These are phyloP conservation scores for Fusarium verticillioides DNA, from an alignment of 2,329 filamentous ascomycete genomes.

Conservation along the genomic window DNA sequence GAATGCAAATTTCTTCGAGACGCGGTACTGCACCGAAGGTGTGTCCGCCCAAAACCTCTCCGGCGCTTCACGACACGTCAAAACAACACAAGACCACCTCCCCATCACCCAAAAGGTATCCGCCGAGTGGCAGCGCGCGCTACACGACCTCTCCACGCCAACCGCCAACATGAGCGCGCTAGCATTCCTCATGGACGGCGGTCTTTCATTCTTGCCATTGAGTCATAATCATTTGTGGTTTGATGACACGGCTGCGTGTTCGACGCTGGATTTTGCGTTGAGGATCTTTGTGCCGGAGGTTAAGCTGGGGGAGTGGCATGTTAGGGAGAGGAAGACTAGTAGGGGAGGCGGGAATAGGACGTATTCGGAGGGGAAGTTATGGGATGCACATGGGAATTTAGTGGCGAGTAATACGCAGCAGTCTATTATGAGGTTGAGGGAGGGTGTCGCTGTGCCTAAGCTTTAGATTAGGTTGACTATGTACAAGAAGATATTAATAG, in stretches of 20 bases:
- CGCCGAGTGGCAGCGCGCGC: slow-evolving; percentile 55
- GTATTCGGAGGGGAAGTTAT: slow-evolving; percentile 58
- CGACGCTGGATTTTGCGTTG: slow-evolving; percentile 62
- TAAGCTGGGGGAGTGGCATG: slow-evolving; percentile 55
- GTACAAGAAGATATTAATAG: background rate
- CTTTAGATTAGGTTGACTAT: background rate
- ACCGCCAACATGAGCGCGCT: slow-evolving; percentile 52
- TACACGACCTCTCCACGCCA: slow-evolving; percentile 28
- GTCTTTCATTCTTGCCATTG: slow-evolving; percentile 56
- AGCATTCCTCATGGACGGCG: slow-evolving; percentile 58
- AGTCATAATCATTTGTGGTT: slow-evolving; percentile 56
- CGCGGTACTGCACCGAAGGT: slow-evolving; percentile 51
- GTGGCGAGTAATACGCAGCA: slow-evolving; percentile 62
- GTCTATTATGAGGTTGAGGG: slow-evolving; percentile 47
- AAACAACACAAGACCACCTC: slow-evolving; percentile 49
- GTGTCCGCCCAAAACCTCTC: slow-evolving; percentile 57
- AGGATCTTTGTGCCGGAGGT: slow-evolving; percentile 54
- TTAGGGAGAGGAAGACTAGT: slow-evolving; percentile 54
- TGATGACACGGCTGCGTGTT: slow-evolving; percentile 56
- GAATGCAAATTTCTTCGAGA: slow-evolving; percentile 49
- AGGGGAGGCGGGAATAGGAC: slow-evolving; percentile 55
- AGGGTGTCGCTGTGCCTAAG: slow-evolving; percentile 15
- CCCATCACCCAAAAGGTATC: slow-evolving; percentile 51
- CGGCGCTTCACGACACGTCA: slow-evolving; percentile 53
- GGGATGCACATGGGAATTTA: slow-evolving; percentile 56